Percentiles rank a stretch among this genome's conserved stretches.
These are phyloP conservation scores for Trichoderma semiorbis DNA, from an alignment of 2,329 filamentous ascomycete genomes.

Conservation along the genomic window DNA sequence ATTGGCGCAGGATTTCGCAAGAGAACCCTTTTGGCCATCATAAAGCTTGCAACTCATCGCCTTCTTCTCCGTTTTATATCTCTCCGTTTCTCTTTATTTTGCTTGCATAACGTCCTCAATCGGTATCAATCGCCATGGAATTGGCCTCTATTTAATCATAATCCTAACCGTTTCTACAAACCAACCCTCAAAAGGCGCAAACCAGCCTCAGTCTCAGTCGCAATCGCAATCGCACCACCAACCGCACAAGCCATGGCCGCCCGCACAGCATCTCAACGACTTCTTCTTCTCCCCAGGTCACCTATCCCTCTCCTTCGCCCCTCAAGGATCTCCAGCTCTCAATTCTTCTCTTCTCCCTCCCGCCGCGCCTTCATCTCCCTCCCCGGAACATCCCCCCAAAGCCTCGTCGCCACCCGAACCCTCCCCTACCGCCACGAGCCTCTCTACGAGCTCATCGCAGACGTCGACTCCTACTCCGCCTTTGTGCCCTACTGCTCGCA, in stretches of 20 bases:
- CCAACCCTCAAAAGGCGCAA: neutral
- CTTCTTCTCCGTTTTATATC: neutral
- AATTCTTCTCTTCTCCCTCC: slow-evolving; percentile 11
- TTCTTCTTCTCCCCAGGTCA: neutral
- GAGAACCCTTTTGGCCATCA: neutral
- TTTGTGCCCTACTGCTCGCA: slow-evolving; percentile 91
- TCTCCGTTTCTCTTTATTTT: neutral
- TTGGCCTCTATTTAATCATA: neutral
- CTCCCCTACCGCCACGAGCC: slow-evolving; percentile 69
- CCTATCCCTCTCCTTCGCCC: neutral
- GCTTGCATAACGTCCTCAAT: neutral
- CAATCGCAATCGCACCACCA: neutral
- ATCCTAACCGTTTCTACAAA: neutral
- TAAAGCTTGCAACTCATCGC: neutral
- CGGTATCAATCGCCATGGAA: neutral
- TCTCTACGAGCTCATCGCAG: slow-evolving; percentile 83
- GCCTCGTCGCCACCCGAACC: slow-evolving; percentile 67
- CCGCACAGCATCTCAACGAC: slow-evolving; percentile 17
- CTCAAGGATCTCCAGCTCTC: neutral
- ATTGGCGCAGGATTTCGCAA: neutral
- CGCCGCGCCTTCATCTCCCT: slow-evolving; percentile 40
- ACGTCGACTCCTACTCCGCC: slow-evolving; percentile 75
- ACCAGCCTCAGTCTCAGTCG: neutral
- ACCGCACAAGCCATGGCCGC: slow-evolving; percentile 11
- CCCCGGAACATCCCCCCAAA: slow-evolving; percentile 46